phyloP scores from a whole-genome alignment of 108 stramenopile species.

The Cyclotella distinguenda region DNA sequence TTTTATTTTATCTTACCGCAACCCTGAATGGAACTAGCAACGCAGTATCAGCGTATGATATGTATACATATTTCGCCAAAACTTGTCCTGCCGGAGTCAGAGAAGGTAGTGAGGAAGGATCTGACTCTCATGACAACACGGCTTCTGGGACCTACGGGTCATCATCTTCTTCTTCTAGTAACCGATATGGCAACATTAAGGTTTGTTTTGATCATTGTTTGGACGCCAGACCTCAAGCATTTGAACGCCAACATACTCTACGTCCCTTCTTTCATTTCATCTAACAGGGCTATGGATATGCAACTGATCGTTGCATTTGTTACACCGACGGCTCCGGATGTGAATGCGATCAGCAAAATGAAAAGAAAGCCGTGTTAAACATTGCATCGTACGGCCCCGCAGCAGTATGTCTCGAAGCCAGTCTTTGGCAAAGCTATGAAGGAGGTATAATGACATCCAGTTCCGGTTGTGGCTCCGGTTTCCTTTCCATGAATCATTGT shows the following conservation, averaged over 20 bases:
- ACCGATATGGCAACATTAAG: slow-evolving; percentile 76
- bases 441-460: slow-evolving; percentile 85
- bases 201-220: background rate
- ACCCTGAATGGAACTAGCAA: slow-evolving; percentile 56
- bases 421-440: slow-evolving; percentile 77
- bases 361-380: slow-evolving; percentile 74
- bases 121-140: slow-evolving; percentile 26
- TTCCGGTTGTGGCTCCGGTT: slow-evolving; percentile 67
- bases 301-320: slow-evolving; percentile 83
- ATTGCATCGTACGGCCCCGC: slow-evolving; percentile 86
- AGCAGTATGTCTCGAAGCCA: slow-evolving; percentile 83
- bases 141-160: slow-evolving; percentile 32
- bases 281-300: slow-evolving; percentile 74
- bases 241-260: background rate
- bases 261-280: background rate
- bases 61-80: slow-evolving; percentile 47
- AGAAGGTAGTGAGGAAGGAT: slow-evolving; percentile 30
- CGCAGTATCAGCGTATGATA: slow-evolving; percentile 43
- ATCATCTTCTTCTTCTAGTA: slow-evolving; percentile 5
- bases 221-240: too few relatives aligned
- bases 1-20: slow-evolving; percentile 58
- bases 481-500: slow-evolving; percentile 87
- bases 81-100: slow-evolving; percentile 62
- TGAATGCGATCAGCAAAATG: slow-evolving; percentile 80
- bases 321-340: slow-evolving; percentile 86